These are phyloP conservation scores for Oryza officinalis DNA, from an alignment of 176 grass and related monocot species.

Conservation along the genomic window DNA sequence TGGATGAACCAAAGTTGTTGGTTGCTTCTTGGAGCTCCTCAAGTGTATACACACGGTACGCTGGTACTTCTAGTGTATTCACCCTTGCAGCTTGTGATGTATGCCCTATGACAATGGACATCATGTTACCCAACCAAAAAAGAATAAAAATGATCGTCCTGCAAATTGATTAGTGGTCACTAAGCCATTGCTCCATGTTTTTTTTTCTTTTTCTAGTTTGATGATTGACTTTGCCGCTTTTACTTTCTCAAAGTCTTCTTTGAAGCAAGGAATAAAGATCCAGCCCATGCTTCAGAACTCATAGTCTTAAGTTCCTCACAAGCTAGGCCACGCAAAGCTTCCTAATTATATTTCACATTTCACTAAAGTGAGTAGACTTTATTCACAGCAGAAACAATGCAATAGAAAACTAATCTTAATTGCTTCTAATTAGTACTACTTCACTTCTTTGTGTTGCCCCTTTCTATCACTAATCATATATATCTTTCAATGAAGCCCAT, in stretches of 20 bases:
- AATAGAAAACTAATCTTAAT: neutral
- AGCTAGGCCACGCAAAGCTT: neutral
- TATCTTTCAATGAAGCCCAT: neutral
- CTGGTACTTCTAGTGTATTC: constrained; percentile 57
- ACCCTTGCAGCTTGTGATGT: constrained; percentile 60
- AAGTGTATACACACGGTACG: constrained; percentile 47
- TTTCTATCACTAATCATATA: constrained; percentile 27
- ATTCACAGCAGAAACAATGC: neutral
- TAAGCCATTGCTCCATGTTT: neutral
- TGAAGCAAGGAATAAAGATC: constrained; percentile 40
- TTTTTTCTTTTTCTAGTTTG: neutral
- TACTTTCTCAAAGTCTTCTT: constrained; percentile 39
- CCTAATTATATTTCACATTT: neutral
- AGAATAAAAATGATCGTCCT: neutral
- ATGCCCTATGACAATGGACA: constrained; percentile 54
- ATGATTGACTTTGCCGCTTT: constrained; percentile 38
- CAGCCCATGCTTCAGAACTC: constrained; percentile 32
- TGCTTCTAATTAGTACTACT: neutral
- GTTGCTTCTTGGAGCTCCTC: constrained; percentile 92
- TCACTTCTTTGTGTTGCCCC: neutral
- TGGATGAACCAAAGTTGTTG: constrained; percentile 56
- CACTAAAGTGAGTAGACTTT: constrained; percentile 32
- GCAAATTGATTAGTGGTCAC: neutral
- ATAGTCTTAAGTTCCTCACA: constrained; percentile 21
- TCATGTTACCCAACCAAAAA: neutral